Base-by-base conservation (phyloP, 148 eudicot species). In the Spergularia marina region DNA sequence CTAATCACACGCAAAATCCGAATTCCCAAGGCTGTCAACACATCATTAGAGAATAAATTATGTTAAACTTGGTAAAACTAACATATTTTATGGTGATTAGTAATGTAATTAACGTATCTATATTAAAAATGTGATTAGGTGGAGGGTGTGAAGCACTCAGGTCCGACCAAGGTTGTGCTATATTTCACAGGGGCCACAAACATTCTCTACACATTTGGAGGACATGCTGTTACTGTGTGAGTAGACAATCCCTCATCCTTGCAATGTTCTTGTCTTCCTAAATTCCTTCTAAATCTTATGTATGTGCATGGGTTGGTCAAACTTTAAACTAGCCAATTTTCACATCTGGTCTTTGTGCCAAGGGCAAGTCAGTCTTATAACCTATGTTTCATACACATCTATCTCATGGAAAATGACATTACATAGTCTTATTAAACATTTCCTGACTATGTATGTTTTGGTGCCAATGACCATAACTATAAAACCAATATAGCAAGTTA, bases 141-240 rank as follows among this genome's bases (percentile, higher is more conserved):
- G 77, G 92, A 90, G 65, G 97, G 90, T 18, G 97, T 92, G 78
- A 84, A 80, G 77, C 97, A 90, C 65, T 79, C 97, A 18, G 97
- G 94, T 60, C 92, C 97, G 72, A 80, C 87, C 78, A 90, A 88
- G 82, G 34, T 88, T 85, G 97, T 92, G 57, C 70, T 92, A 52
- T 92, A 92, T 79, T 92, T 92, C 89, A 92, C 97, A 34, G 97
- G 97, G 84, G 97, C 97, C 74, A 92, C 97, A 74, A 92, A 92
- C 92, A 85, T 92, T 87, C 97, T 92, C 77, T 92, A 92, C 85
- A 92, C 97, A 70, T 92, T 92, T 73, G 97, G 97, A 82, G 97
- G 97, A 79, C 97, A 92, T 86, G 97, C 97, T 71, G 95, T 92
- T 70, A 92, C 97, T 83, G 97, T 92, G 97, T 92, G 88, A 92